phyloP scores from a whole-genome alignment of 1,139 yeast species.

The Scheffersomyces titani region DNA sequence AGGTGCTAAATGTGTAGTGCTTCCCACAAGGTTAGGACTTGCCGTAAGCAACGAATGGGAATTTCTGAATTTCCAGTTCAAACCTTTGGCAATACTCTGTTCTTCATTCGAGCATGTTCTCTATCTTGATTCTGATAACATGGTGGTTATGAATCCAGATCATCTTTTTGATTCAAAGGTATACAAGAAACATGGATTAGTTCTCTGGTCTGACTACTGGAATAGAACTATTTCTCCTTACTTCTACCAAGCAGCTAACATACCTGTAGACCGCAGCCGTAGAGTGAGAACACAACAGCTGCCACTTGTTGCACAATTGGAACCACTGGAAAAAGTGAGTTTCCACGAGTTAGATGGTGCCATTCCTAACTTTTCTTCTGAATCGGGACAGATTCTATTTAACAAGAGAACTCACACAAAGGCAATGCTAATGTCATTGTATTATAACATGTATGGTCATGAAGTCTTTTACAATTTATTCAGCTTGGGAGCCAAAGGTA shows the following conservation, averaged over 20 bases:
- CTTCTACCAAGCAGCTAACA: constrained; percentile 14
- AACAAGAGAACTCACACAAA: constrained; percentile 15
- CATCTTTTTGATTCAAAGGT: constrained; percentile 29
- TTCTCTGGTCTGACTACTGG: constrained; percentile 22
- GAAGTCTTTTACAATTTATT: constrained; percentile 15
- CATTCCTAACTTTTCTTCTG: constrained; percentile 17
- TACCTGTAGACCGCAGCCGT: constrained; percentile 5
- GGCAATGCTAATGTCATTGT: constrained; percentile 14
- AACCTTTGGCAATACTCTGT: constrained; percentile 16
- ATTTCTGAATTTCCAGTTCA: constrained; percentile 13
- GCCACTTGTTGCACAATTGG: background rate
- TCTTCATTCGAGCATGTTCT: constrained; percentile 17
- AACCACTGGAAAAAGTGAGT: constrained; percentile 1
- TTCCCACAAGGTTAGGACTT: constrained; percentile 1
- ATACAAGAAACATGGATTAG: constrained; percentile 17
- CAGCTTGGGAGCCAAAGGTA: constrained; percentile 18
- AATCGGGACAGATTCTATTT: constrained; percentile 17
- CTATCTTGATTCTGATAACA: constrained; percentile 18
- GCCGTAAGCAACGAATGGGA: constrained; percentile 1
- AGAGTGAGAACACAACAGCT: background rate
- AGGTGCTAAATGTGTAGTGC: constrained; percentile 3
- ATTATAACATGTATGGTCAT: constrained; percentile 17
- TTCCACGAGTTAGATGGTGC: constrained; percentile 14
- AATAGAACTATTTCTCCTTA: constrained; percentile 16
- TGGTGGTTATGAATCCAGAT: constrained; percentile 14